phyloP scores from a whole-genome alignment of 1,284 basidiomycete species.

The Pulveroboletus sp. region DNA sequence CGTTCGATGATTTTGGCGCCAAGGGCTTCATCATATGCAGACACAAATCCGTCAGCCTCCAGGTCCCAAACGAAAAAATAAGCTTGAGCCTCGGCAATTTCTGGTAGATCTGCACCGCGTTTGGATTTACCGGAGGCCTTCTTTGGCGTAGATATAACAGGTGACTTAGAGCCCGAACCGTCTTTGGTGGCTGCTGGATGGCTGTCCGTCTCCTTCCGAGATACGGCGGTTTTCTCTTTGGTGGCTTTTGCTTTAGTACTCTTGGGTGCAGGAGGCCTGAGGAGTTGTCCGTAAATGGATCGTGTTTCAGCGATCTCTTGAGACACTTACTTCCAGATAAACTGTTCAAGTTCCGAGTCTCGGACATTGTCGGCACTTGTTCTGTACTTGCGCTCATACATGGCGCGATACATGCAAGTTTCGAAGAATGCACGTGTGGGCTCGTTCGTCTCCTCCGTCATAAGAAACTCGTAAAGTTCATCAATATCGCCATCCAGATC shows the following conservation, averaged over 20 bases:
- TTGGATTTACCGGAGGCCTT: slow-evolving; percentile 18
- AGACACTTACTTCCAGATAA: slow-evolving; percentile 71
- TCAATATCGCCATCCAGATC: slow-evolving; percentile 84
- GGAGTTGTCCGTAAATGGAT: slow-evolving; percentile 29
- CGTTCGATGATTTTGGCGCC: slow-evolving; percentile 67
- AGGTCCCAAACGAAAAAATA: slow-evolving; percentile 77
- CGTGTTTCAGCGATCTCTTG: background rate
- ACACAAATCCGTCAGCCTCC: slow-evolving; percentile 66
- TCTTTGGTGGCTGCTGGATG: slow-evolving; percentile 1
- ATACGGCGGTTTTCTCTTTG: slow-evolving; percentile 21
- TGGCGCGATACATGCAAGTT: slow-evolving; percentile 90
- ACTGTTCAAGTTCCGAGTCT: slow-evolving; percentile 72
- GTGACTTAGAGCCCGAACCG: slow-evolving; percentile 9
- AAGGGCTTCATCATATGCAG: slow-evolving; percentile 66
- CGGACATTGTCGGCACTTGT: slow-evolving; percentile 67
- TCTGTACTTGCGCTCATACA: slow-evolving; percentile 90
- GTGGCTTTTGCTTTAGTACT: slow-evolving; percentile 26
- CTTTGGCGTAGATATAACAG: slow-evolving; percentile 13
- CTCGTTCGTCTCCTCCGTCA: slow-evolving; percentile 72
- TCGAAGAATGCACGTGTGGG: slow-evolving; percentile 89
- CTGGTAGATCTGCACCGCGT: slow-evolving; percentile 27
- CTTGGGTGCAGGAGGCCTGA: slow-evolving; percentile 42
- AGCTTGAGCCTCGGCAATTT: slow-evolving; percentile 48
- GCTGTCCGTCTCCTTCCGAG: slow-evolving; percentile 21
- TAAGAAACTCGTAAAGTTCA: slow-evolving; percentile 81